Evolutionary conservation across 768 basidiomycete genomes (phyloP), one percentile per base, ranked within the genome.

Genomic region (Crassisporium funariophilum): DNA sequence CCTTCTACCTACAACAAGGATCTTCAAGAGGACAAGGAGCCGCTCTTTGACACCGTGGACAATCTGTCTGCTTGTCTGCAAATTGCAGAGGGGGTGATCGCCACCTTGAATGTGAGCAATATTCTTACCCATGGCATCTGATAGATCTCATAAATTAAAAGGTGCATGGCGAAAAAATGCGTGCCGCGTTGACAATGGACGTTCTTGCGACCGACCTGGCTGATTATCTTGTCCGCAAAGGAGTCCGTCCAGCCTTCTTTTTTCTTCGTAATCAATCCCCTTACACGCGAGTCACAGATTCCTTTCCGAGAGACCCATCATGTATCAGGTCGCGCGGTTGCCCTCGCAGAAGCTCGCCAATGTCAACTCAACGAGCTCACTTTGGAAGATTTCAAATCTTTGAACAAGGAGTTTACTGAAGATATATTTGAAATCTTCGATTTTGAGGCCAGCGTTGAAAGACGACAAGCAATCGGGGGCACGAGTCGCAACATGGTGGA

Each of bases 1-100:
- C 97, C 97, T 11, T 97, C 95, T 15, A 99, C 97, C 7, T 99
- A 99, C 73, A 98, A 99, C 77, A 99, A 99, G 67, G 97, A 99
- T 70, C 73, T 99, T 35, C 97, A 98, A 67, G 97, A 99, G 67
- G 93, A 95, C 67, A 98, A 99, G 67, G 97, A 99, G 61, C 95
- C 97, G 2, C 70, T 99, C 45, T 98, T 98, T 54, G 97, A 99
- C 61, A 74, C 88, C 8, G 88, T 95, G 11, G 92, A 95, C 61
- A 98, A 89, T 29, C 66, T 97, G 33, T 83, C 85, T 12, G 91
- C 91, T 15, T 95, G 86, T 22, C 76, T 98, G 57, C 82, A 86
- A 62, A 98, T 99, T 56, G 84, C 94, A 1, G 92, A 97, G 65
- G 97, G 97, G 17, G 95, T 98, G 37, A 76, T 99, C 54, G 84